Evolutionary conservation across 2,329 filamentous ascomycete species (phyloP).

Genomic region (Pezicula rhizophila): DNA sequence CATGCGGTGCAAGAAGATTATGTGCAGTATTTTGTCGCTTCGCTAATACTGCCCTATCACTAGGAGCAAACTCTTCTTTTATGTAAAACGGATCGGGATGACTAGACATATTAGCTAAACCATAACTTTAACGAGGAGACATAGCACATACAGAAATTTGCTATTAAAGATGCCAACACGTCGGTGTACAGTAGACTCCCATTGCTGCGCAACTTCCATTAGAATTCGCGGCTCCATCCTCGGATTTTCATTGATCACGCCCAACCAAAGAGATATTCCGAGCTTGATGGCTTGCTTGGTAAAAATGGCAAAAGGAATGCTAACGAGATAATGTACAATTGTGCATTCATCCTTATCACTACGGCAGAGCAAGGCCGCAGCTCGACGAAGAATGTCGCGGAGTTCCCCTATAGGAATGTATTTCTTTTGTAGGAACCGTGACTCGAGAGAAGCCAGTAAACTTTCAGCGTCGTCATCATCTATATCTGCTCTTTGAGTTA

Average conservation of each 20-base stretch:
- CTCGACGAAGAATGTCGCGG: slow-evolving; percentile 74
- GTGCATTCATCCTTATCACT: slow-evolving; percentile 68
- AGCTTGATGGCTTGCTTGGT: slow-evolving; percentile 94
- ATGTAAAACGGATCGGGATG: slow-evolving; percentile 85
- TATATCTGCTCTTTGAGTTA: slow-evolving; percentile 40
- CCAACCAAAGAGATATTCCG: slow-evolving; percentile 92
- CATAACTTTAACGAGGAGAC: background rate
- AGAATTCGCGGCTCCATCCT: slow-evolving; percentile 80
- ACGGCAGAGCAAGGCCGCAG: slow-evolving; percentile 80
- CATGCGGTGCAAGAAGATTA: slow-evolving; percentile 79
- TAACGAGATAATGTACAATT: slow-evolving; percentile 81
- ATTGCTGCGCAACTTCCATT: slow-evolving; percentile 81
- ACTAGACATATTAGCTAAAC: slow-evolving; percentile 33
- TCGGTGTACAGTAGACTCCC: slow-evolving; percentile 77
- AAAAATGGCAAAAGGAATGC: slow-evolving; percentile 88
- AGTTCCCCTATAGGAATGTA: slow-evolving; percentile 68
- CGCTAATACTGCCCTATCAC: slow-evolving; percentile 68
- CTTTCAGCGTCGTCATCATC: slow-evolving; percentile 55
- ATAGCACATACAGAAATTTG: slow-evolving; percentile 49
- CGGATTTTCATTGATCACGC: slow-evolving; percentile 93
- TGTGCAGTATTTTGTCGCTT: slow-evolving; percentile 75
- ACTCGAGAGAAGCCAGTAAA: slow-evolving; percentile 67
- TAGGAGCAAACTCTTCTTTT: slow-evolving; percentile 88
- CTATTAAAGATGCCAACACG: slow-evolving; percentile 77
- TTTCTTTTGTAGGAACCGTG: slow-evolving; percentile 62